phyloP scores from a whole-genome alignment of 225 moss, liverwort and hornwort genomes.

The Takakia lepidozioides region DNA sequence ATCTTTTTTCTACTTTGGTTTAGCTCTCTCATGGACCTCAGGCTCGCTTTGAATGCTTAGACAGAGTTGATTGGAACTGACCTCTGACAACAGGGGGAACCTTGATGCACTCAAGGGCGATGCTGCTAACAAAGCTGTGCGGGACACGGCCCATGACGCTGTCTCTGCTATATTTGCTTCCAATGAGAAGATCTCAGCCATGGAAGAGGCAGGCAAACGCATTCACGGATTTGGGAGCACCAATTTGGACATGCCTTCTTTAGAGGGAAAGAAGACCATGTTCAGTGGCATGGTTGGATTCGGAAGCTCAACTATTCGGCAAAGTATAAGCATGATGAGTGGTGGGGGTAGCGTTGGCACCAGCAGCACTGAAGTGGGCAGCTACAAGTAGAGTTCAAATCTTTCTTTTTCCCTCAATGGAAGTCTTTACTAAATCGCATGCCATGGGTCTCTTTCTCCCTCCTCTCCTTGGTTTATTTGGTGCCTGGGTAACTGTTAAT shows the following conservation, averaged over 20 bases:
- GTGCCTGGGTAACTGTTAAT: too few relatives aligned
- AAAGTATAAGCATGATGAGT: too few relatives aligned
- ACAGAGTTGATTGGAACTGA: too few relatives aligned
- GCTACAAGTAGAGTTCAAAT: constrained; percentile 1
- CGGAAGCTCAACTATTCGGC: constrained; percentile 74
- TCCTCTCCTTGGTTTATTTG: too few relatives aligned
- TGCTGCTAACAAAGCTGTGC: constrained; percentile 88
- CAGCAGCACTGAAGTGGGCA: constrained; percentile 20
- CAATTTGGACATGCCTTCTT: constrained; percentile 62
- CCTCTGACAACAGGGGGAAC: constrained; percentile 77
- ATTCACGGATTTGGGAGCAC: constrained; percentile 98
- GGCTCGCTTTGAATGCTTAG: too few relatives aligned
- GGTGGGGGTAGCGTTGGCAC: constrained; percentile 53
- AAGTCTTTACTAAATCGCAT: too few relatives aligned
- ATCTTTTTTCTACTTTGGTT: too few relatives aligned
- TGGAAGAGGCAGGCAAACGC: constrained; percentile 78
- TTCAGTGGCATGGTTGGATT: constrained; percentile 74
- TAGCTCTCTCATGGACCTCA: too few relatives aligned
- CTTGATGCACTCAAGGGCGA: constrained; percentile 91
- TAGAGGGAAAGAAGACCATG: constrained; percentile 78
- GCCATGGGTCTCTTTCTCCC: too few relatives aligned
- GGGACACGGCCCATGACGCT: constrained; percentile 93
- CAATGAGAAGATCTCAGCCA: constrained; percentile 42
- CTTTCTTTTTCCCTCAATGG: too few relatives aligned
- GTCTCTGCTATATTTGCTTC: constrained; percentile 83